Evolutionary conservation across 2,329 filamentous ascomycete genomes (phyloP), one percentile per base, ranked within the genome.

Genomic region (Neonectria coccinea): DNA sequence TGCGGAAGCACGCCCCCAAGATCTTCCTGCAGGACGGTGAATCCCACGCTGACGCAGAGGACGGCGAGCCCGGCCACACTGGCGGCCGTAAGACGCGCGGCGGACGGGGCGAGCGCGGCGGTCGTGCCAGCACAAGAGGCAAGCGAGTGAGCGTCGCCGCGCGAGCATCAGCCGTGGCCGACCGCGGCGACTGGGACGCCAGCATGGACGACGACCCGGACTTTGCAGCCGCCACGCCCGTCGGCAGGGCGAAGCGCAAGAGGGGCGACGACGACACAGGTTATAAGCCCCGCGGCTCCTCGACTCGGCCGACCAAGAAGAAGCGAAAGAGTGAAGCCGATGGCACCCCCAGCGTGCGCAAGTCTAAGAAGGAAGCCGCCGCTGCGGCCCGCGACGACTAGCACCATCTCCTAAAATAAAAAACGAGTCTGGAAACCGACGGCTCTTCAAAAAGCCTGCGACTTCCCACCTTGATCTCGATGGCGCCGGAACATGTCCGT

Each of bases 1-100:
- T 99, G 12, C 88, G 93, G 67, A 90, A 93, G 75, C 86, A 97
- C 78, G 90, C 93, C 64, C 92, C 94, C 3, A 90, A 95, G 77
- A 90, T 94, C 53, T 94, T 97, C 81, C 81, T 97, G 20, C 91
- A 97, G 77, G 92, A 94, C 73, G 88, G 89, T 55, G 76, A 75
- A 62, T 70, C 69, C 18, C 77, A 79, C 22, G 79, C 80, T 56
- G 78, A 81, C 8, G 80, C 81, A 22, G 79, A 80, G 29, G 76
- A 81, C 55, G 75, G 73, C 12, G 72, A 75, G 33, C 70, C 70
- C 18, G 71, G 65, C 4, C 71, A 73, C 31, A 72, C 71, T 39
- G 74, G 73, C 45, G 76, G 76, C 14, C 77, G 78, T 56, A 82
- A 80, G 72, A 72, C 79, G 18, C 77, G 76, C 62, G 75, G 77